Evolutionary conservation across 2,329 filamentous ascomycete genomes (phyloP), one percentile per base, ranked within the genome.

Genomic region (Elsinoe necatrix): DNA sequence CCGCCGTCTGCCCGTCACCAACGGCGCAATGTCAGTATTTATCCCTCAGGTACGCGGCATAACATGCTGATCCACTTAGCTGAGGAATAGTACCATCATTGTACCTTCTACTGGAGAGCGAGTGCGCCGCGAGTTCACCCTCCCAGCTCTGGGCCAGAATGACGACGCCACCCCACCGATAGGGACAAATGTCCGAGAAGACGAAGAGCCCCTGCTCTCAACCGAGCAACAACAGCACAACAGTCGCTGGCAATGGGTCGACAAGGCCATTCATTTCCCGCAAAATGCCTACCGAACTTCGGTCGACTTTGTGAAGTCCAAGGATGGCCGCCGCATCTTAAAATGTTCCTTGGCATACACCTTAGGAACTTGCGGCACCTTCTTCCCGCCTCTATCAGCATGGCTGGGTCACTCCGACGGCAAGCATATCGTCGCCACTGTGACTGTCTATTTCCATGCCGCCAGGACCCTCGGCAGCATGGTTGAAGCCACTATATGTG

Each of bases 391-490:
- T 2, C 77, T 95, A 57, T 84, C 89, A 14, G 74, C 77, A 6
- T 81, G 90, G 57, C 76, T 96, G 14, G 92, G 92, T 9, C 79
- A 85, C 61, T 86, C 90, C 66, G 91, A 95, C 71, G 89, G 89
- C 52, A 96, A 96, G 68, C 92, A 96, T 71, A 85, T 95, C 66
- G 89, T 95, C 54, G 90, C 90, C 29, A 96, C 92, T 1, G 83
- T 96, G 58, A 95, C 89, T 0, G 91, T 96, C 9, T 97, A 95
- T 67, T 97, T 96, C 66, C 90, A 96, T 69, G 90, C 92, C 3
- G 88, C 89, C 4, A 80, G 92, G 58, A 89, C 89, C 16, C 81
- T 85, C 23, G 92, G 92, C 0, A 93, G 87, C 62, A 95, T 96
- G 89, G 80, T 89, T 58, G 88, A 95, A 71, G 91, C 90, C 2